phyloP scores from a whole-genome alignment of 345 rosid genomes.

The Gossypium turneri region DNA sequence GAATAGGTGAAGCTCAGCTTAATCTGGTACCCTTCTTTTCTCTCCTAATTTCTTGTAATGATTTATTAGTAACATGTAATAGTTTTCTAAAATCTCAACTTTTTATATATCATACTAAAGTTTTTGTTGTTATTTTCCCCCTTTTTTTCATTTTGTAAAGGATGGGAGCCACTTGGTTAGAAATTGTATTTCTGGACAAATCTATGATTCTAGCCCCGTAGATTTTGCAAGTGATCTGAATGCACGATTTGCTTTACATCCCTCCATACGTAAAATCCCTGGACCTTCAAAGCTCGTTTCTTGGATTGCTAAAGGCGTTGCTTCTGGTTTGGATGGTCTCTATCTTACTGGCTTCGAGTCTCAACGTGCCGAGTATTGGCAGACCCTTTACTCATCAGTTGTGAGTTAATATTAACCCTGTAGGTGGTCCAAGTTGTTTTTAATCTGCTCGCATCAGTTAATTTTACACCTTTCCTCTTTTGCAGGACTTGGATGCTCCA shows the following conservation, averaged over 20 bases:
- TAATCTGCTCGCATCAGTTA: not conserved
- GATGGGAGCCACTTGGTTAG: conserved; percentile 64
- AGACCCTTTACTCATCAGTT: conserved; percentile 62
- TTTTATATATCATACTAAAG: conserved; percentile 1
- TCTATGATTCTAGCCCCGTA: conserved; percentile 83
- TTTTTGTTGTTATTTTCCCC: not conserved
- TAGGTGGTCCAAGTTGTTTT: conserved; percentile 14
- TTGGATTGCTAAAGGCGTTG: conserved; percentile 72
- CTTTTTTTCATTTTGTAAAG: conserved; percentile 34
- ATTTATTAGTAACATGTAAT: no score
- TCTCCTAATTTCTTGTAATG: not conserved
- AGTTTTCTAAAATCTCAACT: not conserved
- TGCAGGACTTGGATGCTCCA: conserved; percentile 74
- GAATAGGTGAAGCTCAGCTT: conserved; percentile 53
- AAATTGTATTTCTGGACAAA: conserved; percentile 74
- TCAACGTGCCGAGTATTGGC: conserved; percentile 91
- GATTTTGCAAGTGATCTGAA: conserved; percentile 83
- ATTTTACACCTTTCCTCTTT: conserved; percentile 9
- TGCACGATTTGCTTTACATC: conserved; percentile 60
- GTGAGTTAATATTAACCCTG: conserved; percentile 42
- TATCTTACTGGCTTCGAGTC: conserved; percentile 79
- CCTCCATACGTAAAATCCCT: conserved; percentile 62
- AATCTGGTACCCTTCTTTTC: conserved; percentile 39
- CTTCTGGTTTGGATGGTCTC: conserved; percentile 75
- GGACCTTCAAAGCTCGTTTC: conserved; percentile 67